phyloP scores from a whole-genome alignment of 2,329 filamentous ascomycete genomes.

The Sphaerostilbella broomeana region DNA sequence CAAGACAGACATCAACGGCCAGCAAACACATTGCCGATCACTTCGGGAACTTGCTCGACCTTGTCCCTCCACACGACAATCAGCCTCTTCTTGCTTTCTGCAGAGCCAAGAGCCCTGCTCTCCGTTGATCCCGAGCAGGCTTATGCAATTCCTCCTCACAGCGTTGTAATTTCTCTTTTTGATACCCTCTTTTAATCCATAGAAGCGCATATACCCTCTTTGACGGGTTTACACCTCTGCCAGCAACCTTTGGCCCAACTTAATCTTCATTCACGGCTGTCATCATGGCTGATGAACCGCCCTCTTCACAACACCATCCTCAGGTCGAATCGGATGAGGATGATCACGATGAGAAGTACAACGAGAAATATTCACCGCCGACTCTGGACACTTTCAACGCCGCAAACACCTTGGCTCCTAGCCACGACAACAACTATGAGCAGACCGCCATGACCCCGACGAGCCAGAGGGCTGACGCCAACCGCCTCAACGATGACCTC shows the following conservation, averaged over 20 bases:
- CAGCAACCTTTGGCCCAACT: neutral
- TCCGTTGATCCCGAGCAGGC: neutral
- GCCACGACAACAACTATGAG: slow-evolving; percentile 18
- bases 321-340: slow-evolving; percentile 4
- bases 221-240: too few relatives aligned
- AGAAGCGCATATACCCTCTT: too few relatives aligned
- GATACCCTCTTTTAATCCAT: neutral
- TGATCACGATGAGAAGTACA: slow-evolving; percentile 1
- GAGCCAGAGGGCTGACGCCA: slow-evolving; percentile 27
- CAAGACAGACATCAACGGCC: slow-evolving; percentile 1
- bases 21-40: slow-evolving; percentile 13
- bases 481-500: slow-evolving; percentile 41
- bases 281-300: neutral
- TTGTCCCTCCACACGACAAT: slow-evolving; percentile 1
- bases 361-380: slow-evolving; percentile 13
- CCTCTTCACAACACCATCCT: neutral
- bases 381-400: slow-evolving; percentile 28
- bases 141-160: neutral
- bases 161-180: neutral
- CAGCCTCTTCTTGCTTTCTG: neutral
- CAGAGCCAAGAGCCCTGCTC: too few relatives aligned
- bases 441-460: slow-evolving; percentile 19
- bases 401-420: slow-evolving; percentile 22
- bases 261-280: neutral
- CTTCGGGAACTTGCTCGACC: neutral